phyloP scores from a whole-genome alignment of 129 eudicot genomes.

The Helichrysum umbraculigerum region DNA sequence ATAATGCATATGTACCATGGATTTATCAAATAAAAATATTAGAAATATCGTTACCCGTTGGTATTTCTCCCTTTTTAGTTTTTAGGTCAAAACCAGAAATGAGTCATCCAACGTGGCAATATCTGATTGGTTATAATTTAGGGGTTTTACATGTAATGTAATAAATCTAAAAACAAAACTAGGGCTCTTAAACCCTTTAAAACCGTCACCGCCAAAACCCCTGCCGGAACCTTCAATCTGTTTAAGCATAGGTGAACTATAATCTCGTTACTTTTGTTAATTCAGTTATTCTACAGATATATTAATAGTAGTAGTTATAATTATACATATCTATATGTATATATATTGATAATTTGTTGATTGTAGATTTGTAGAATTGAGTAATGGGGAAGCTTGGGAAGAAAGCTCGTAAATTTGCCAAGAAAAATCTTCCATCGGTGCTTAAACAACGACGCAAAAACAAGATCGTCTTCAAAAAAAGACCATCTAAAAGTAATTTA shows the following conservation, averaged over 20 bases:
- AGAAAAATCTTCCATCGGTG: slow-evolving; percentile 87
- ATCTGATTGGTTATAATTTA: slow-evolving; percentile 6
- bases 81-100: no score
- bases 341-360: background rate
- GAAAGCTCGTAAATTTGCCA: slow-evolving; percentile 93
- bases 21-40: no score
- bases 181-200: slow-evolving; percentile 31
- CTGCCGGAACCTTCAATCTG: slow-evolving; percentile 14
- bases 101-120: no score
- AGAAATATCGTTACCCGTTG: no score
- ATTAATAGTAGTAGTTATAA: no score
- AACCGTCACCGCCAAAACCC: background rate
- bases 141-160: slow-evolving; percentile 20
- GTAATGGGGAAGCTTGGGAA: slow-evolving; percentile 91
- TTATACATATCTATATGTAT: no score
- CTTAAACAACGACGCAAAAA: slow-evolving; percentile 53
- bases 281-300: background rate
- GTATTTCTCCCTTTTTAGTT: no score
- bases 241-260: slow-evolving; percentile 10
- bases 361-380: background rate
- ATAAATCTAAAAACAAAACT: background rate
- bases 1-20: no score
- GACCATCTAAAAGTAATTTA: slow-evolving; percentile 48
- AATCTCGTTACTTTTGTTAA: background rate
- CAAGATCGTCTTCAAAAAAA: slow-evolving; percentile 60